These are phyloP conservation scores for Verticillium longisporum DNA, from an alignment of 2,329 filamentous ascomycete species.

Conservation along the genomic window DNA sequence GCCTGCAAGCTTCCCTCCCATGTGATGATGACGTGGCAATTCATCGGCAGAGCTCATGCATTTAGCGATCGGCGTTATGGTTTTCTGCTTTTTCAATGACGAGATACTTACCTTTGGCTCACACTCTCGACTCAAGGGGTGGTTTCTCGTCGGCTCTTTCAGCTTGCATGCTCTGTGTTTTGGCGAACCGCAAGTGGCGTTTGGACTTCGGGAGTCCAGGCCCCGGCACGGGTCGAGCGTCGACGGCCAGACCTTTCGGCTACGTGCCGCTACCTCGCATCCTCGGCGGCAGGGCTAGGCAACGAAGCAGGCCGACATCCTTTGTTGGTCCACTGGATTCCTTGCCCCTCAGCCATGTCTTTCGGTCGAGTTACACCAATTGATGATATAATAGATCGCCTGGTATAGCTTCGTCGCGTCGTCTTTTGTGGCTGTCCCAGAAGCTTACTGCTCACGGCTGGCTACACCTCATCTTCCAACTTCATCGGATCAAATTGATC, in stretches of 20 bases:
- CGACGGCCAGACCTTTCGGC: background rate
- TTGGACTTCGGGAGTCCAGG: slow-evolving; percentile 5
- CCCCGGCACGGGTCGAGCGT: background rate
- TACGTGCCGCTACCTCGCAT: background rate
- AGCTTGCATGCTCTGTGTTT: background rate
- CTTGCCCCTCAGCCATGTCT: background rate
- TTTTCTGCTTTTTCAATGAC: background rate
- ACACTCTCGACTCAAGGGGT: background rate
- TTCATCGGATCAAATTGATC: background rate
- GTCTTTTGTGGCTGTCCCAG: background rate
- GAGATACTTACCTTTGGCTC: background rate
- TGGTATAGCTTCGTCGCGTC: background rate
- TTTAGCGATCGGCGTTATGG: background rate
- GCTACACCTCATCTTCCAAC: background rate
- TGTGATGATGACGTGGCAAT: background rate
- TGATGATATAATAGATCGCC: background rate
- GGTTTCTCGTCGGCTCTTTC: background rate
- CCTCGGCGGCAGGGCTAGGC: background rate
- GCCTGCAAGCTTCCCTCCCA: slow-evolving; percentile 68
- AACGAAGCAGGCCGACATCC: background rate
- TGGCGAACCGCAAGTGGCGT: background rate
- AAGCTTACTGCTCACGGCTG: background rate
- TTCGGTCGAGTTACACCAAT: slow-evolving; percentile 3
- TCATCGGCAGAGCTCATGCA: background rate
- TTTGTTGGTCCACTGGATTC: slow-evolving; percentile 3